phyloP scores from a whole-genome alignment of 805 yeast genomes.

The Candida pseudofarinosa region DNA sequence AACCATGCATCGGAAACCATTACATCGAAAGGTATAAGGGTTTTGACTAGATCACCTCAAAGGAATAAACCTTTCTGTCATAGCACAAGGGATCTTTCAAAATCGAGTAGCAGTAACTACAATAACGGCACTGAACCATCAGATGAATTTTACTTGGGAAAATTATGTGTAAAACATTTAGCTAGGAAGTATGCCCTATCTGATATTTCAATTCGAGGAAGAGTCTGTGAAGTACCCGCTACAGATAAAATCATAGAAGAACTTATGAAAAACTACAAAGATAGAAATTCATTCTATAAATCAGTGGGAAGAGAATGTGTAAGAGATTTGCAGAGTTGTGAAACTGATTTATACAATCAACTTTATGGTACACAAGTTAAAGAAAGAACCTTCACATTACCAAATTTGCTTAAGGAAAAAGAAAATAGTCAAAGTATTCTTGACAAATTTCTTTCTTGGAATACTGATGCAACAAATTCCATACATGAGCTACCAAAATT shows the following conservation, averaged over 20 bases:
- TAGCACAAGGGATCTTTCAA: not conserved
- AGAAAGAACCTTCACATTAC: not conserved
- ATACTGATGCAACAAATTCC: not conserved
- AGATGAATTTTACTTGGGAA: not conserved
- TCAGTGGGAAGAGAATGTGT: not conserved
- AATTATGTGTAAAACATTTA: not conserved
- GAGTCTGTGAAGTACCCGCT: not conserved
- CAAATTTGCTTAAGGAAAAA: not conserved
- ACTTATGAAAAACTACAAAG: not conserved
- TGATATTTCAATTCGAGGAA: not conserved
- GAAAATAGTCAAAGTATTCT: constrained; percentile 1
- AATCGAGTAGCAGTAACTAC: not conserved
- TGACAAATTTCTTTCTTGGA: constrained; percentile 3
- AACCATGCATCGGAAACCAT: too few species aligned
- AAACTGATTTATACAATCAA: not conserved
- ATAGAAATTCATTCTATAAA: not conserved
- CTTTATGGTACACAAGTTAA: not conserved
- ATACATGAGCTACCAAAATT: constrained; percentile 3
- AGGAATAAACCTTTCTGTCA: too few species aligned
- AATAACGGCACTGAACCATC: not conserved
- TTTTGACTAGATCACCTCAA: too few species aligned
- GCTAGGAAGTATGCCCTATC: not conserved
- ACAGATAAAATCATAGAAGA: not conserved
- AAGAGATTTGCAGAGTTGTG: not conserved
- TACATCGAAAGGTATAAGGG: too few species aligned